Evolutionary conservation across 2,329 filamentous ascomycete genomes (phyloP).

Genomic region (Cytospora paraplurivora): DNA sequence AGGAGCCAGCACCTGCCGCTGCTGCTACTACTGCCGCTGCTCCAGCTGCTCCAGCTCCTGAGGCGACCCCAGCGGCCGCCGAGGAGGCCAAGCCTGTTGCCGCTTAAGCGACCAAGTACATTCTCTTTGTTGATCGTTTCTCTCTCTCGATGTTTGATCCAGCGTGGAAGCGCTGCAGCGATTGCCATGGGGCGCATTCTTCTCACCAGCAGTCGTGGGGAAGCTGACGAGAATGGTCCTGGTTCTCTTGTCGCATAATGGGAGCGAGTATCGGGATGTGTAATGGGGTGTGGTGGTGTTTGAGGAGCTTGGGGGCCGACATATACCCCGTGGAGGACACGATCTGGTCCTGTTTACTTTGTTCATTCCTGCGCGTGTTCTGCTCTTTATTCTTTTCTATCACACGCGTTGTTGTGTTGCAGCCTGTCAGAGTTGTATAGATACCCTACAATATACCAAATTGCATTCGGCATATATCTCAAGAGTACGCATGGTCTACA

Average conservation of each 20-base stretch:
- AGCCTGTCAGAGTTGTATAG: slow-evolving; percentile 29
- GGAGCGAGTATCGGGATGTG: slow-evolving; percentile 16
- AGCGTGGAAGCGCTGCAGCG: neutral
- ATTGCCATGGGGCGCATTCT: neutral
- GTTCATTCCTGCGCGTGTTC: neutral
- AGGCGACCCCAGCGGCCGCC: slow-evolving; percentile 27
- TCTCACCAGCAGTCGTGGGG: neutral
- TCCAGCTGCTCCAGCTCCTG: slow-evolving; percentile 32
- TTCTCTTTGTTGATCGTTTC: neutral
- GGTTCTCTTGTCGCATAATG: slow-evolving; percentile 2
- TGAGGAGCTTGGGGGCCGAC: neutral
- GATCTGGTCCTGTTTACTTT: slow-evolving; percentile 1
- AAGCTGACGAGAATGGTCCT: neutral
- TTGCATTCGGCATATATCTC: slow-evolving; percentile 10
- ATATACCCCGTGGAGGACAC: slow-evolving; percentile 1
- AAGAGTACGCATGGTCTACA: neutral
- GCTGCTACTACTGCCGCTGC: slow-evolving; percentile 27
- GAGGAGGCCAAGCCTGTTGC: slow-evolving; percentile 33
- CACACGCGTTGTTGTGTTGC: slow-evolving; percentile 24
- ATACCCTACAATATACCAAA: slow-evolving; percentile 30
- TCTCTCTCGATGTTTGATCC: neutral
- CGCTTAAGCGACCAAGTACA: slow-evolving; percentile 20
- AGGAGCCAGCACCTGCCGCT: slow-evolving; percentile 34
- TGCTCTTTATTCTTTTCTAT: slow-evolving; percentile 18
- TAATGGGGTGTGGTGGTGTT: slow-evolving; percentile 6